Evolutionary conservation across 805 yeast species (phyloP).

Genomic region (Saccharomycopsis olivae): DNA sequence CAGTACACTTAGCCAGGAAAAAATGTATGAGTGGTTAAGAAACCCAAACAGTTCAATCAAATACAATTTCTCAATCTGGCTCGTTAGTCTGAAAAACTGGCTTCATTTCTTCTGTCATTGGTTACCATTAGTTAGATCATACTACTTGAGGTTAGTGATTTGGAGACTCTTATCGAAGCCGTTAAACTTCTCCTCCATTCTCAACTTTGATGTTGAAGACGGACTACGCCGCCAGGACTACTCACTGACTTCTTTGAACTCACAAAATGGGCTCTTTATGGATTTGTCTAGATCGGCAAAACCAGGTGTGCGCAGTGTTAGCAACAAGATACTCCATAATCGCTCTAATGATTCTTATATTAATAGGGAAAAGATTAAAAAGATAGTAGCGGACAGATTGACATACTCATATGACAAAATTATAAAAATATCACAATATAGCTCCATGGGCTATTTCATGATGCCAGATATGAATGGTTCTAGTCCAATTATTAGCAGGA

Average conservation of each 20-base stretch:
- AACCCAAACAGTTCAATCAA: slow-evolving; percentile 32
- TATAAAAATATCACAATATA: slow-evolving; percentile 17
- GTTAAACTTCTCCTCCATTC: not conserved
- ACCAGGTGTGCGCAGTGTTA: not conserved
- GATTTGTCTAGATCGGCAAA: not conserved
- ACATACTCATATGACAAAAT: slow-evolving; percentile 17
- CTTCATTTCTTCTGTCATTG: slow-evolving; percentile 58
- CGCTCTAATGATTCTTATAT: not conserved
- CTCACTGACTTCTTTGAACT: slow-evolving; percentile 4
- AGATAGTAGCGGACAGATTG: slow-evolving; percentile 16
- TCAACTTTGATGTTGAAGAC: not conserved
- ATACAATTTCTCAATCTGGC: slow-evolving; percentile 41
- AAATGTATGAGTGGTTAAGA: slow-evolving; percentile 29
- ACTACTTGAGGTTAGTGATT: slow-evolving; percentile 52
- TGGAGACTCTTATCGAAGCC: slow-evolving; percentile 39
- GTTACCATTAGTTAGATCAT: slow-evolving; percentile 66
- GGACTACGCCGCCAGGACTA: not conserved
- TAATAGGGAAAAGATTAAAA: slow-evolving; percentile 13
- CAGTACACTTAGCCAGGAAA: not conserved
- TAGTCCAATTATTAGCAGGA: slow-evolving; percentile 13
- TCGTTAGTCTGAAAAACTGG: slow-evolving; percentile 44
- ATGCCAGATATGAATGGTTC: slow-evolving; percentile 19
- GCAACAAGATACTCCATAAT: not conserved
- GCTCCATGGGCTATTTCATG: slow-evolving; percentile 15
- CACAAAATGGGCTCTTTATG: slow-evolving; percentile 8